Conservation (phyloP, 306 rosid species). For the Gynostemma pentaphyllum region DNA sequence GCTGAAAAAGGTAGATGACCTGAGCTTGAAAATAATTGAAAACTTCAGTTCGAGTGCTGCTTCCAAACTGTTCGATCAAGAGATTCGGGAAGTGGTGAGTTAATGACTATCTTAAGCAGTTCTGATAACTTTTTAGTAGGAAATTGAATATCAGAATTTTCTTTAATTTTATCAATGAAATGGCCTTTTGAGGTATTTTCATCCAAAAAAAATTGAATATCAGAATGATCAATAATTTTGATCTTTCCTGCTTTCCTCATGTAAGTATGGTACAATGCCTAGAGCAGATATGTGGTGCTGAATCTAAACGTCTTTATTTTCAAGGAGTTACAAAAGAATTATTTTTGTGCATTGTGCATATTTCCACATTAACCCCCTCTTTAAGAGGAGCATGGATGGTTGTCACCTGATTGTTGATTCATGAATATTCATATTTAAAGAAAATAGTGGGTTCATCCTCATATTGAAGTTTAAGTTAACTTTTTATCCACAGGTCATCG, state of each 20-base stretch:
- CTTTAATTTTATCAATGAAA: too few species aligned
- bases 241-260: neutral
- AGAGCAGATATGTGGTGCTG: neutral
- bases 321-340: neutral
- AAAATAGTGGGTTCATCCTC: neutral
- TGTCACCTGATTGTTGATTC: neutral
- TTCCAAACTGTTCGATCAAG: conserved; percentile 63
- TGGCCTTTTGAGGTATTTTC: too few species aligned
- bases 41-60: conserved; percentile 61
- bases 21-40: conserved; percentile 47
- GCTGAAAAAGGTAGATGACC: conserved; percentile 41
- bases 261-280: neutral
- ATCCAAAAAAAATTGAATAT: too few species aligned
- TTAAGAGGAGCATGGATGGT: neutral
- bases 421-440: neutral
- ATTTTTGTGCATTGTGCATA: neutral
- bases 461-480: neutral
- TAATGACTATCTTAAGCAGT: conserved; percentile 7
- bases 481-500: neutral
- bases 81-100: conserved; percentile 72
- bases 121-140: neutral
- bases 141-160: too few species aligned
- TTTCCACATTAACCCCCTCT: neutral
- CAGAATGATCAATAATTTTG: neutral
- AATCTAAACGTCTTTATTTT: neutral